A percentile compares a stretch with the other conserved stretches of the same genome.
phyloP scores from a whole-genome alignment of 208 protist species.

The Leishmania lainsoni region DNA sequence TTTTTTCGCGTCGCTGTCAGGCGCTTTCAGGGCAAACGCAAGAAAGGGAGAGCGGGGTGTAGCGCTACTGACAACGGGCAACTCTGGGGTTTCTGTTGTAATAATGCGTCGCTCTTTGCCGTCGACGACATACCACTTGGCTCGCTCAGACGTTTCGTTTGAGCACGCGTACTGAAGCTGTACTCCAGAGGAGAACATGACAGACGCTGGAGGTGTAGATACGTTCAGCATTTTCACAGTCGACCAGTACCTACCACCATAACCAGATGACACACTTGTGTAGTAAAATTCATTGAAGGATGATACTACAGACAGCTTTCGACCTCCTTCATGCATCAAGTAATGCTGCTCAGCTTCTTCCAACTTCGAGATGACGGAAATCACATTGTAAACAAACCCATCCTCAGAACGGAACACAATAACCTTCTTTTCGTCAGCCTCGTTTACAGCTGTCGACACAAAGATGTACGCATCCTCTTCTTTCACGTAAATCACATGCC shows the following conservation, averaged over 20 bases:
- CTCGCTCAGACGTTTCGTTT: constrained; percentile 22
- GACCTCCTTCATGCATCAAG: constrained; percentile 19
- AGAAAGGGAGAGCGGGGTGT: constrained; percentile 2
- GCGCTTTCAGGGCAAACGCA: constrained; percentile 12
- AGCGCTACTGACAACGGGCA: neutral
- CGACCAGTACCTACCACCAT: constrained; percentile 51
- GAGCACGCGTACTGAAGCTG: constrained; percentile 38
- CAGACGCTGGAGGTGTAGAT: constrained; percentile 33
- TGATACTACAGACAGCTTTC: constrained; percentile 23
- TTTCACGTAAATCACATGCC: constrained; percentile 41
- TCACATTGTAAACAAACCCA: constrained; percentile 33
- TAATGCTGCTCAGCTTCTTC: constrained; percentile 22
- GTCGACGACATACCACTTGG: constrained; percentile 24
- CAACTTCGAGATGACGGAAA: constrained; percentile 15
- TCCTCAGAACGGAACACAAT: constrained; percentile 39
- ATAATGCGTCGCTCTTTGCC: constrained; percentile 11
- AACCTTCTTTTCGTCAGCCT: constrained; percentile 24
- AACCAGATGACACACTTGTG: constrained; percentile 37
- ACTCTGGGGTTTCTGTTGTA: neutral
- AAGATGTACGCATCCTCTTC: constrained; percentile 50
- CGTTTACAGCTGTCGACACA: constrained; percentile 40
- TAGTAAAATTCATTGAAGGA: constrained; percentile 17
- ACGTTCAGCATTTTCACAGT: constrained; percentile 36
- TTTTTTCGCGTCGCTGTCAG: constrained; percentile 11
- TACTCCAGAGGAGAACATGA: constrained; percentile 34